These are phyloP conservation scores for Candida easanensis DNA, from an alignment of 805 yeast species.

Conservation along the genomic window DNA sequence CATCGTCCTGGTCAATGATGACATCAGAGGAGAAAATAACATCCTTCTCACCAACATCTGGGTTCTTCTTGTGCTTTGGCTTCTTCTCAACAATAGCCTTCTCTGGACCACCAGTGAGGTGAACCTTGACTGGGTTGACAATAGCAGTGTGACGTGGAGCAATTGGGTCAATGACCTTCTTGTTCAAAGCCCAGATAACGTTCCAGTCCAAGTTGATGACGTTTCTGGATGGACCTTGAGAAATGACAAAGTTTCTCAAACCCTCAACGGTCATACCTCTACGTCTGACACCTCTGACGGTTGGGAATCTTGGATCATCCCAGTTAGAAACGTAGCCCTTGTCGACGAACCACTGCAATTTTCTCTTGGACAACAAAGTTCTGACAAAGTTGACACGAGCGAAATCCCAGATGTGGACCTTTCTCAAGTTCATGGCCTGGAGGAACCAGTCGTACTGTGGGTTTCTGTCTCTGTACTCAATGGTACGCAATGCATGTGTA, in stretches of 20 bases:
- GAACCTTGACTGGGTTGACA: conserved; percentile 67
- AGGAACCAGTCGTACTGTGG: conserved; percentile 98
- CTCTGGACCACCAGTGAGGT: conserved; percentile 66
- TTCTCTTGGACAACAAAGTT: conserved; percentile 93
- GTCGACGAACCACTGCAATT: conserved; percentile 98
- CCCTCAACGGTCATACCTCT: conserved; percentile 99
- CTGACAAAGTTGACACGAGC: conserved; percentile 96
- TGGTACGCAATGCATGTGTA: conserved; percentile 96
- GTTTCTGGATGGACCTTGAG: conserved; percentile 98
- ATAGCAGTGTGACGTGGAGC: conserved; percentile 95
- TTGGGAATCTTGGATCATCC: conserved; percentile 99
- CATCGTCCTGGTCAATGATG: conserved; percentile 85
- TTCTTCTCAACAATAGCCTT: conserved; percentile 62
- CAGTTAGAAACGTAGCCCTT: conserved; percentile 82
- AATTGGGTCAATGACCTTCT: conserved; percentile 93
- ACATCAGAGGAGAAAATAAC: conserved; percentile 63
- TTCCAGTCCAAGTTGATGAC: conserved; percentile 97
- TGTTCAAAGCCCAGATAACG: conserved; percentile 95
- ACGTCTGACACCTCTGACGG: conserved; percentile 98
- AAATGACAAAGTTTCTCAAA: conserved; percentile 83
- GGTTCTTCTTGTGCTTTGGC: conserved; percentile 94
- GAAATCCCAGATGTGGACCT: conserved; percentile 97
- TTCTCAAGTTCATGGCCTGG: conserved; percentile 74
- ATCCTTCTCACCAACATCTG: conserved; percentile 82
- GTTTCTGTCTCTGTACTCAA: conserved; percentile 98